Conservation (phyloP, 83 land plant genomes). For the Picea abies region DNA sequence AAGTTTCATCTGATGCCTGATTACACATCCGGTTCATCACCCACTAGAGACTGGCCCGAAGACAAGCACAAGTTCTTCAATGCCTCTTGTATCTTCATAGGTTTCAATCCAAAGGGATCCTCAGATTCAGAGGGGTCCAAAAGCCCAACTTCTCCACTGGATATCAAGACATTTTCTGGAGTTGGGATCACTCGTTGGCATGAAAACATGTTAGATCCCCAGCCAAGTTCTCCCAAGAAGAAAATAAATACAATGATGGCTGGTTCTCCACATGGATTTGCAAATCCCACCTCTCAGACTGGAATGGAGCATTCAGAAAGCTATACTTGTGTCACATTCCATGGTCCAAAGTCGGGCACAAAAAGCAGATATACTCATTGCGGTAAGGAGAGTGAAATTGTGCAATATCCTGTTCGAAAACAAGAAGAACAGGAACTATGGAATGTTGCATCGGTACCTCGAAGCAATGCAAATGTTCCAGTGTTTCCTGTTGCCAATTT, state of each 20-base stretch:
- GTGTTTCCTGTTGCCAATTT: not conserved
- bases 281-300: not conserved
- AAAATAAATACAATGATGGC: too few relatives aligned
- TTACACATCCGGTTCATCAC: too few relatives aligned
- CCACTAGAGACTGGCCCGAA: too few relatives aligned
- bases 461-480: not conserved
- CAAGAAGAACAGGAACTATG: too few relatives aligned
- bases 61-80: not conserved
- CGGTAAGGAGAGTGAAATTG: too few relatives aligned
- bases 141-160: constrained; percentile 20
- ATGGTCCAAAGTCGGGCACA: not conserved
- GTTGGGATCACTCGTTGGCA: not conserved
- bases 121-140: not conserved
- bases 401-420: too few relatives aligned
- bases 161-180: constrained; percentile 1
- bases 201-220: too few relatives aligned
- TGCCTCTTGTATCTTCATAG: not conserved
- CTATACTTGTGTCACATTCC: constrained; percentile 44
- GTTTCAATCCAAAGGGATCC: not conserved
- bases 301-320: constrained; percentile 37
- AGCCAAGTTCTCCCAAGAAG: too few relatives aligned
- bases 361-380: too few relatives aligned
- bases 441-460: not conserved
- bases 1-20: too few relatives aligned
- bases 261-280: too few relatives aligned